phyloP scores from a whole-genome alignment of 768 basidiomycete species.

The Pleurotus salmoneostramineus region DNA sequence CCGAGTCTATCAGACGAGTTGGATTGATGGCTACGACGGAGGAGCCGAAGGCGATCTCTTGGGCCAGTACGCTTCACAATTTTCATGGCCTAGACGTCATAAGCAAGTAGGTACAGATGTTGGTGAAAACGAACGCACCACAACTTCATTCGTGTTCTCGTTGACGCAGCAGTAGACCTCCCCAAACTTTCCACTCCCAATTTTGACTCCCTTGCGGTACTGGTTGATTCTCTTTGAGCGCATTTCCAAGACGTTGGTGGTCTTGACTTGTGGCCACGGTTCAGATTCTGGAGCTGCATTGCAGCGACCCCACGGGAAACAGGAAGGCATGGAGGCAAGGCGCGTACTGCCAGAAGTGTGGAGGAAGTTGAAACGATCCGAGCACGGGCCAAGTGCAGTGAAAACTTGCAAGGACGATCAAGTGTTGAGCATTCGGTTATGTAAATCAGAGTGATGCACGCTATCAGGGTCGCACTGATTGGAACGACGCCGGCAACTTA shows the following conservation, averaged over 20 bases:
- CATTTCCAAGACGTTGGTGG: slow-evolving; percentile 34
- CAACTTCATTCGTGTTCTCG: slow-evolving; percentile 25
- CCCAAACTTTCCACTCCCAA: slow-evolving; percentile 47
- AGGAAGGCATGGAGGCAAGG: slow-evolving; percentile 1
- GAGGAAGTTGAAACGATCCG: too few species aligned
- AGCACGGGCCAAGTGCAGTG: too few species aligned
- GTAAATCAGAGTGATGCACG: not conserved
- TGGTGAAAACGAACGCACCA: slow-evolving; percentile 33
- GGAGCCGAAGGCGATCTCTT: slow-evolving; percentile 57
- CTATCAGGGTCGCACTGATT: not conserved
- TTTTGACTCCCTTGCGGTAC: slow-evolving; percentile 45
- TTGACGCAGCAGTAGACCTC: slow-evolving; percentile 68
- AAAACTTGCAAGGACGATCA: too few species aligned
- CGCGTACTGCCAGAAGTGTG: not conserved
- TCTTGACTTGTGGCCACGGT: slow-evolving; percentile 37
- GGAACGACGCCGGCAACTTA: not conserved
- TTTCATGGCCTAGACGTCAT: slow-evolving; percentile 58
- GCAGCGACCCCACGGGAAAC: not conserved
- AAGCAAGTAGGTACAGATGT: not conserved
- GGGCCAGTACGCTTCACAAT: slow-evolving; percentile 61
- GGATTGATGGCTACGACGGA: slow-evolving; percentile 37
- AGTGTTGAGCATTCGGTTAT: too few species aligned
- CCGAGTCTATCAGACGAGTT: slow-evolving; percentile 29
- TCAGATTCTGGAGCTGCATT: slow-evolving; percentile 24
- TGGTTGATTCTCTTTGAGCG: slow-evolving; percentile 55